Conservation (phyloP, 768 basidiomycete genomes). For the Suillus alpinus region DNA sequence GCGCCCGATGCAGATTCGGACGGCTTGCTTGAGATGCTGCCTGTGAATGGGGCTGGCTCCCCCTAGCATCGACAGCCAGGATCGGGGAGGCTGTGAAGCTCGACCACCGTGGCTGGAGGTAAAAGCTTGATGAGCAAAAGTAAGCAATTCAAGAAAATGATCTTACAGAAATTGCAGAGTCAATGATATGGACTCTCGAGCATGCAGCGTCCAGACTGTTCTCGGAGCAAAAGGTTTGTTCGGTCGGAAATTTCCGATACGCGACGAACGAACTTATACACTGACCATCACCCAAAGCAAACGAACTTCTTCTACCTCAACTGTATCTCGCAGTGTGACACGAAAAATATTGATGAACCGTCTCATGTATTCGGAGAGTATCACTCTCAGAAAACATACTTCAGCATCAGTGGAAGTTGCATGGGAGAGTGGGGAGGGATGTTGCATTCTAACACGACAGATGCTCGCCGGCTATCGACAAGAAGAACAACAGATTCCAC, state of each 20-base stretch:
- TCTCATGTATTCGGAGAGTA: not conserved
- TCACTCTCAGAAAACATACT: not conserved
- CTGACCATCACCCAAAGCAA: not conserved
- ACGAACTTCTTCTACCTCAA: not conserved
- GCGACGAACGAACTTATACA: not conserved
- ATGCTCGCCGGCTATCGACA: not conserved
- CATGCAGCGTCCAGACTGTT: not conserved
- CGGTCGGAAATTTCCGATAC: not conserved
- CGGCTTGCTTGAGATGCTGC: constrained; percentile 46
- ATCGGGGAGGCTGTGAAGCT: constrained; percentile 32
- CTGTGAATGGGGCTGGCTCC: constrained; percentile 53
- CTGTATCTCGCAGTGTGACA: not conserved
- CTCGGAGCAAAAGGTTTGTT: not conserved
- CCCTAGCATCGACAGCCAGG: constrained; percentile 75
- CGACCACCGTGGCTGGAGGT: constrained; percentile 33
- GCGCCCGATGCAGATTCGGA: constrained; percentile 19
- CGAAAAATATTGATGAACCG: not conserved
- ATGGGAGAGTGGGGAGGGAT: not conserved
- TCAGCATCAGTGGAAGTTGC: not conserved
- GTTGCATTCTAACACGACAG: not conserved
- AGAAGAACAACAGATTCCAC: not conserved
- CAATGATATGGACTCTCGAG: not conserved
- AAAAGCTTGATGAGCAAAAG: not conserved
- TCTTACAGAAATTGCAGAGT: not conserved
- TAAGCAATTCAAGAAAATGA: not conserved